phyloP scores from a whole-genome alignment of 495 filamentous ascomycete species.

The Echria macrotheca region DNA sequence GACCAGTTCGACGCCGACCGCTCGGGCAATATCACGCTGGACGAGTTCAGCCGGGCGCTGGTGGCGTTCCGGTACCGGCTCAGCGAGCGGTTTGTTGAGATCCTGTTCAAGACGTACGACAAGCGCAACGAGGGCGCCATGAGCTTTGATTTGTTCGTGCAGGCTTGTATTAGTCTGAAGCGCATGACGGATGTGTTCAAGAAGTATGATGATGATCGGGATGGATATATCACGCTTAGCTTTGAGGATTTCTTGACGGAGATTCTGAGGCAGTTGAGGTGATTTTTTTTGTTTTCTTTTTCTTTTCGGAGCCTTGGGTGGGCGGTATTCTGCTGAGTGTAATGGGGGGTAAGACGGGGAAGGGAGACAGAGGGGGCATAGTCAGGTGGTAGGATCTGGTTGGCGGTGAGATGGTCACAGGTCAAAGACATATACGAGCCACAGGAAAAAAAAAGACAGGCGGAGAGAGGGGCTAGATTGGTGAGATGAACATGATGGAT shows the following conservation, averaged over 20 bases:
- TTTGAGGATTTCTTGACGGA: slow-evolving; percentile 77
- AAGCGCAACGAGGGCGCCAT: slow-evolving; percentile 61
- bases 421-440: too few species aligned
- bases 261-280: slow-evolving; percentile 47
- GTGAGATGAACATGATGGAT: too few species aligned
- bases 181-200: slow-evolving; percentile 99
- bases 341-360: too few species aligned
- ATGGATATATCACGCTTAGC: slow-evolving; percentile 81
- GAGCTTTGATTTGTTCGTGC: slow-evolving; percentile 96
- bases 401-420: too few species aligned
- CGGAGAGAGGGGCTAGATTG: too few species aligned
- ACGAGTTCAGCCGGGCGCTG: slow-evolving; percentile 87
- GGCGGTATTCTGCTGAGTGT: too few species aligned
- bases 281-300: too few species aligned
- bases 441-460: too few species aligned
- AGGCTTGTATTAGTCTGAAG: slow-evolving; percentile 93
- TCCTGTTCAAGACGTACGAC: slow-evolving; percentile 66
- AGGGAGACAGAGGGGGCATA: too few species aligned
- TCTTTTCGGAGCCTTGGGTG: too few species aligned
- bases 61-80: slow-evolving; percentile 93
- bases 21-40: slow-evolving; percentile 75
- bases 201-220: slow-evolving; percentile 94
- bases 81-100: slow-evolving; percentile 70
- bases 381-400: too few species aligned
- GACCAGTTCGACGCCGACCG: slow-evolving; percentile 91